A percentile compares a stretch with the other conserved stretches of the same genome.
Conservation (phyloP, 2,329 filamentous ascomycete genomes). For the Tolypocladium cylindrosporum region DNA sequence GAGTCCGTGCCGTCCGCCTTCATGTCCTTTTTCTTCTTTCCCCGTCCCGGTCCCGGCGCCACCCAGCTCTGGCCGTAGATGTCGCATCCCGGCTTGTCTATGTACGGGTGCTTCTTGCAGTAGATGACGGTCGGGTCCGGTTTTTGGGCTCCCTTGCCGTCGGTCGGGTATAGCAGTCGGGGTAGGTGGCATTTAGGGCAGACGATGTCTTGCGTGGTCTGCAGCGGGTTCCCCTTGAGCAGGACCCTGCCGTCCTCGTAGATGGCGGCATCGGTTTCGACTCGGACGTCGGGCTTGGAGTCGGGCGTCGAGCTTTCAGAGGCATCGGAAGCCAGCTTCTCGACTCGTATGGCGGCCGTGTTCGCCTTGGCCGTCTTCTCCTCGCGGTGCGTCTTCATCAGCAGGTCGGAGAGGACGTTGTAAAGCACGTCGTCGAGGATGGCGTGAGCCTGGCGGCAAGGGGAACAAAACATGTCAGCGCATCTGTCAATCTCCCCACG, state of each 20-base stretch:
- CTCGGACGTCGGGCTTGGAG: conserved; percentile 42
- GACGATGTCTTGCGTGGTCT: conserved; percentile 60
- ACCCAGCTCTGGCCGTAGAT: conserved; percentile 79
- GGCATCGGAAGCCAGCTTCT: conserved; percentile 48
- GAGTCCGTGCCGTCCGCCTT: conserved; percentile 39
- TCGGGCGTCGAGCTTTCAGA: conserved; percentile 44
- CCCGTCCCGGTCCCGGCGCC: conserved; percentile 57
- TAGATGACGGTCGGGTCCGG: conserved; percentile 61
- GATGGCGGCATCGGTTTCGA: conserved; percentile 57
- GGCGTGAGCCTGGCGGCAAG: conserved; percentile 41
- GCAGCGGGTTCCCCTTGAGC: conserved; percentile 62
- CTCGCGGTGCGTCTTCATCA: conserved; percentile 65
- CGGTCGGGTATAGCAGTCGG: conserved; percentile 61
- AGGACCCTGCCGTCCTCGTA: conserved; percentile 61
- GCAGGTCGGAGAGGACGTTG: conserved; percentile 66
- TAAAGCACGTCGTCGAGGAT: conserved; percentile 67
- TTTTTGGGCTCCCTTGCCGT: conserved; percentile 55
- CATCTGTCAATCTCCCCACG: background rate
- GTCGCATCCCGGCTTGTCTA: conserved; percentile 65
- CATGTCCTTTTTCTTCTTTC: conserved; percentile 73
- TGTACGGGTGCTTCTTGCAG: conserved; percentile 72
- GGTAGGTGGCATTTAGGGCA: conserved; percentile 69
- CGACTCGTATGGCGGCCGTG: conserved; percentile 53
- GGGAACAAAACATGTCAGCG: background rate
- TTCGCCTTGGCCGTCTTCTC: conserved; percentile 66